A percentile compares a stretch with the other conserved stretches of the same genome.
Evolutionary conservation across 805 yeast genomes (phyloP).

Genomic region (Saccharomycopsis sp.): DNA sequence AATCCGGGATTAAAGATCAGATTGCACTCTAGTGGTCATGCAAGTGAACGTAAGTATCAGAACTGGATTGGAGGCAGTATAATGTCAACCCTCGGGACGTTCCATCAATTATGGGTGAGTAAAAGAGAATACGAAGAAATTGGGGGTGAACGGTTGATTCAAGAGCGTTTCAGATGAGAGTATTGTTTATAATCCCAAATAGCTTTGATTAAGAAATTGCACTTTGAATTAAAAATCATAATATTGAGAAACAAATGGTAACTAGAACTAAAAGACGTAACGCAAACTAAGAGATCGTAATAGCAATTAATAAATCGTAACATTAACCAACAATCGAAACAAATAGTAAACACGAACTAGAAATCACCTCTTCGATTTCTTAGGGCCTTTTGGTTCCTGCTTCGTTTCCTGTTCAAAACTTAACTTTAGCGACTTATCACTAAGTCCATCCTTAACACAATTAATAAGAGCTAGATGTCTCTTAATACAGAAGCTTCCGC

Average conservation of each 20-base stretch:
- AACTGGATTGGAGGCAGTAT: slow-evolving; percentile 94
- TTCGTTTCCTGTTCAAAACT: too few relatives aligned
- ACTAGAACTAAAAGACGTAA: too few relatives aligned
- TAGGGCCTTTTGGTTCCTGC: too few relatives aligned
- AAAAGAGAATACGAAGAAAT: slow-evolving; percentile 82
- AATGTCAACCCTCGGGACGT: slow-evolving; percentile 80
- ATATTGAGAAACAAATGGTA: too few relatives aligned
- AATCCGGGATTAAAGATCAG: slow-evolving; percentile 85
- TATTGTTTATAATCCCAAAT: too few relatives aligned
- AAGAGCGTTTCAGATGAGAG: slow-evolving; percentile 69
- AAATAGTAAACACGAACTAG: too few relatives aligned
- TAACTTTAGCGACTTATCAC: neutral
- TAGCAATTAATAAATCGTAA: too few relatives aligned
- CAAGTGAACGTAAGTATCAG: slow-evolving; percentile 70
- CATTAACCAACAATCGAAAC: too few relatives aligned
- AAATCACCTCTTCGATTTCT: too few relatives aligned
- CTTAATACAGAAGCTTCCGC: slow-evolving; percentile 30
- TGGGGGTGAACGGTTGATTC: slow-evolving; percentile 73
- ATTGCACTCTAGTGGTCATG: slow-evolving; percentile 72
- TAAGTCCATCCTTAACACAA: slow-evolving; percentile 30
- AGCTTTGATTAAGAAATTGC: too few relatives aligned
- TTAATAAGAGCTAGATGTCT: slow-evolving; percentile 33
- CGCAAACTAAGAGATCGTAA: too few relatives aligned
- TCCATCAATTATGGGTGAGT: slow-evolving; percentile 93
- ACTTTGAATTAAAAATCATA: too few relatives aligned